A percentile compares a stretch with the other conserved stretches of the same genome.
Evolutionary conservation across 2,329 filamentous ascomycete genomes (phyloP).

Genomic region (Phialocephala subalpina): DNA sequence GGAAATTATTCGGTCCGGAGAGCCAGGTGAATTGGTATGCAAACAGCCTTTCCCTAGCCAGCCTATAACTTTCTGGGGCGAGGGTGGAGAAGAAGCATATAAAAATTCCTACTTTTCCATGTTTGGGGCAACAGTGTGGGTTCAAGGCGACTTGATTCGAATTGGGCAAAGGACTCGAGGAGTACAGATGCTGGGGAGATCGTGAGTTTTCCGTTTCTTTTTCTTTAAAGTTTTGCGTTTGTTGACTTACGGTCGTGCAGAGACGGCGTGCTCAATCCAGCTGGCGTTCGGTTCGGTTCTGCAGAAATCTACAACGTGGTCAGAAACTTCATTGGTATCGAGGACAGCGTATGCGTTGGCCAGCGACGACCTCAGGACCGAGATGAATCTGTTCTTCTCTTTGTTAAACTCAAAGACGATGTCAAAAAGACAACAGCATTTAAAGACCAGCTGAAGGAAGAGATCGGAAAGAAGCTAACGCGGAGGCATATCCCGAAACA

Average conservation of each 20-base stretch:
- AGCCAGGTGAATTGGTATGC: conserved; percentile 89
- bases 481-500: conserved; percentile 80
- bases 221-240: no score
- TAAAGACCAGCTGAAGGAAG: conserved; percentile 72
- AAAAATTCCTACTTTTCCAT: no score
- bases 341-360: conserved; percentile 90
- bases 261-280: conserved; percentile 94
- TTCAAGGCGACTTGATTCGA: conserved; percentile 90
- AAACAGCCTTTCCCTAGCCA: conserved; percentile 87
- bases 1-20: conserved; percentile 54
- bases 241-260: no score
- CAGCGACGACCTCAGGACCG: conserved; percentile 59
- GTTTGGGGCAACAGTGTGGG: no score
- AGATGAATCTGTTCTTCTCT: conserved; percentile 71
- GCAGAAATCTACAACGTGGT: conserved; percentile 97
- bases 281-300: conserved; percentile 91
- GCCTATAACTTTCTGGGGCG: conserved; percentile 88
- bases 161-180: conserved; percentile 77
- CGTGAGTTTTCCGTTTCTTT: no score
- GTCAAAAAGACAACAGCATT: conserved; percentile 53
- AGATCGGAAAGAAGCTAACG: conserved; percentile 80
- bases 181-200: conserved; percentile 88
- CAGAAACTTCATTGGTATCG: conserved; percentile 79
- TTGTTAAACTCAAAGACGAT: no score
- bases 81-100: no score